Base-by-base conservation (phyloP, 2,329 filamentous ascomycete species). In the Coleophoma cylindrospora region DNA sequence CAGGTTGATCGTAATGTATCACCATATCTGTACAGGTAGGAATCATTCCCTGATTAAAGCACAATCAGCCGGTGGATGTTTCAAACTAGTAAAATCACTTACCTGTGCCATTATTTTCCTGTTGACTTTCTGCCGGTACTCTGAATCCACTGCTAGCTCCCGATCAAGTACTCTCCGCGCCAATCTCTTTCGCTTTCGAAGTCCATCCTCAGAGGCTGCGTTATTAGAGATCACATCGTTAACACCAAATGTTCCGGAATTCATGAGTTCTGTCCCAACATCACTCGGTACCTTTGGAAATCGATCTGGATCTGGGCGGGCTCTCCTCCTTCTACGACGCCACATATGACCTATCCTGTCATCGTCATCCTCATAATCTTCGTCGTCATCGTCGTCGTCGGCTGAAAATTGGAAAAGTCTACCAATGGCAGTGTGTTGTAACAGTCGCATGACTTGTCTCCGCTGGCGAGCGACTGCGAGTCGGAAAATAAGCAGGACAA, bases 241-340 rank as follows among this genome's bases (percentile, higher is more conserved):
- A 15, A 75, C 74, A 34, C 92, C 92, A 69, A 96, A 97, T 2
- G 74, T 75, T 1, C 92, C 92, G 32, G 84, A 86, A 37, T 81
- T 75, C 91, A 97, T 96, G 54, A 97, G 72, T 58, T 86, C 81
- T 45, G 69, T 75, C 8, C 94, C 92, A 54, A 82, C 77, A 11
- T 87, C 82, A 61, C 86, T 96, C 0, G 92, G 92, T 0, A 96
- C 83, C 59, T 87, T 87, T n/a, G 91, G 89, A 52, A 91, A 91
- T 41, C 80, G 71, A 54, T 83, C 68, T 2, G 75, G 75, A 51
- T 83, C 77, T n/a, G 68, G 72, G 9, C 60, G 61, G 1, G 56
- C 57, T 11, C 64, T 63, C 17, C 68, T 64, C 47, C 77, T 73
- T 43, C 76, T 69, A 34, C 74, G 66, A 38, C 75, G 69, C 58